Evolutionary conservation across 306 rosid genomes (phyloP).

Genomic region (Vicia sativa): DNA sequence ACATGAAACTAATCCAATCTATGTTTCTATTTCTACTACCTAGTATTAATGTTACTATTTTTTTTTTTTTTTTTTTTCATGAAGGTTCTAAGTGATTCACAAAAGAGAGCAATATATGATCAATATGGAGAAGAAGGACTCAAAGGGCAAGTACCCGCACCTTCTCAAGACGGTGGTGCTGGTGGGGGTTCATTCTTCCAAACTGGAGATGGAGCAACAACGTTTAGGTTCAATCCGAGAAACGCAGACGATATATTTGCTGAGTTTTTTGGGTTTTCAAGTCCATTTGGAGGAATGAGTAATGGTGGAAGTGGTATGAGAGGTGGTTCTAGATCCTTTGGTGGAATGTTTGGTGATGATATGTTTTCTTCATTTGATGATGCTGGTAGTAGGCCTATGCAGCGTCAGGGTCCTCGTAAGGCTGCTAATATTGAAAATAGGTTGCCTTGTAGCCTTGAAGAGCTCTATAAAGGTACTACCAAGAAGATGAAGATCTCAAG

Average conservation of each 20-base stretch:
- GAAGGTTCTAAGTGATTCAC: conserved; percentile 90
- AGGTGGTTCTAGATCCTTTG: conserved; percentile 60
- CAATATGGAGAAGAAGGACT: conserved; percentile 92
- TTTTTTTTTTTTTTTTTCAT: not conserved
- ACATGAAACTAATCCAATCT: not conserved
- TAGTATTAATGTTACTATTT: not conserved
- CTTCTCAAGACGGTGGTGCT: conserved; percentile 44
- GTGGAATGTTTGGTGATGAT: conserved; percentile 70
- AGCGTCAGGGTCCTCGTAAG: conserved; percentile 67
- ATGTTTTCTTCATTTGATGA: conserved; percentile 70
- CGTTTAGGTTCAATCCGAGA: conserved; percentile 81
- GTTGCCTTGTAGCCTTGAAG: conserved; percentile 79
- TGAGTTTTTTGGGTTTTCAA: conserved; percentile 73
- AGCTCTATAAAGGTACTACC: conserved; percentile 78
- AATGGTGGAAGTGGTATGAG: conserved; percentile 42
- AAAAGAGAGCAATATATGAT: conserved; percentile 83
- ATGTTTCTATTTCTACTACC: not conserved
- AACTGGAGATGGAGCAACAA: conserved; percentile 68
- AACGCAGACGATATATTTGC: conserved; percentile 74
- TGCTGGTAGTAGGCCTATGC: conserved; percentile 59
- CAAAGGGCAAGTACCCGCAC: conserved; percentile 80
- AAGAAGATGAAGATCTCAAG: conserved; percentile 87
- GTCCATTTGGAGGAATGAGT: conserved; percentile 75
- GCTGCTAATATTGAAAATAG: conserved; percentile 66
- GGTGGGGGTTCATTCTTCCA: conserved; percentile 77